These are phyloP conservation scores for Hirschioporus abietinus DNA, from an alignment of 768 basidiomycete species.

Conservation along the genomic window DNA sequence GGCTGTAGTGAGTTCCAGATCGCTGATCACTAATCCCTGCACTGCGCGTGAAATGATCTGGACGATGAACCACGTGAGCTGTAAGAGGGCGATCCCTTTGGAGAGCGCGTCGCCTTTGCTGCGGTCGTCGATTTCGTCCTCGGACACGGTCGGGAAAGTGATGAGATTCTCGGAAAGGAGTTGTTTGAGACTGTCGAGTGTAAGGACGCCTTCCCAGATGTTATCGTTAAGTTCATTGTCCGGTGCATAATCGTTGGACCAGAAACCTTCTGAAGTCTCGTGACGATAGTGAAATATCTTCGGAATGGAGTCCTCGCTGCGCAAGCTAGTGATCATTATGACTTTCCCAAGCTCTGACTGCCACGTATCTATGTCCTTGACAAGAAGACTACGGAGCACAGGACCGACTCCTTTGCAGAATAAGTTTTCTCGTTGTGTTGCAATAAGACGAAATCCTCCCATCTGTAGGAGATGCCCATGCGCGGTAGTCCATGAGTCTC, in stretches of 20 bases:
- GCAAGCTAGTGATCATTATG: too few relatives aligned
- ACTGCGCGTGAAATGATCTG: not conserved
- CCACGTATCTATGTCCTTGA: too few relatives aligned
- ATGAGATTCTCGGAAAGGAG: not conserved
- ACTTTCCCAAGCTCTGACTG: too few relatives aligned
- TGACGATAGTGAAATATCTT: not conserved
- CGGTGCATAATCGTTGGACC: not conserved
- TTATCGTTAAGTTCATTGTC: too few relatives aligned
- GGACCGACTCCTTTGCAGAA: not conserved
- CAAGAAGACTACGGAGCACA: too few relatives aligned
- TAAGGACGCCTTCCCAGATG: not conserved
- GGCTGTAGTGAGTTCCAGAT: not conserved
- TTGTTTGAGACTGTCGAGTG: not conserved
- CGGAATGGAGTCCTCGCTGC: too few relatives aligned
- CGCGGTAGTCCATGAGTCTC: slow-evolving; percentile 5
- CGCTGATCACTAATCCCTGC: not conserved
- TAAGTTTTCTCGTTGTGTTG: not conserved
- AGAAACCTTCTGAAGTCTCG: too few relatives aligned
- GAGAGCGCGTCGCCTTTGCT: slow-evolving; percentile 2
- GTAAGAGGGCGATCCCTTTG: not conserved
- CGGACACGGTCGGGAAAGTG: not conserved
- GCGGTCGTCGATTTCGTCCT: not conserved
- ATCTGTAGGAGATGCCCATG: slow-evolving; percentile 8
- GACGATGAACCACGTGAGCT: slow-evolving; percentile 1
- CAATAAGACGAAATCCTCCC: not conserved